Conservation (phyloP, 306 rosid genomes). For the Fagus crenata region DNA sequence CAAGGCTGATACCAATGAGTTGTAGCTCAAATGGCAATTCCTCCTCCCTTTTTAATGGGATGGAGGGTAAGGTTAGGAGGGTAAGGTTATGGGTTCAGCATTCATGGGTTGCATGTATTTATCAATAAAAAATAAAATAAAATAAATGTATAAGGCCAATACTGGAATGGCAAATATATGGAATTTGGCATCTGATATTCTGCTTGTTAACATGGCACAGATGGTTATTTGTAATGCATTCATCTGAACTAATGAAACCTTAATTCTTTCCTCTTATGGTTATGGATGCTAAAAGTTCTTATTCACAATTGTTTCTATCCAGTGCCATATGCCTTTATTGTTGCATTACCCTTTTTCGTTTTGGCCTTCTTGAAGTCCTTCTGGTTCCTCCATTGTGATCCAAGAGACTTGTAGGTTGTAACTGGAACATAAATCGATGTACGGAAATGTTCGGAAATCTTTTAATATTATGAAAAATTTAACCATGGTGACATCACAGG, state of each 20-base stretch:
- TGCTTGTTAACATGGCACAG: not conserved
- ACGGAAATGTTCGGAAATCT: not conserved
- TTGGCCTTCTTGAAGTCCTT: not conserved
- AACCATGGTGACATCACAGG: slow-evolving; percentile 5
- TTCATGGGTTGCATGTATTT: too few species aligned
- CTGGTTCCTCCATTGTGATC: not conserved
- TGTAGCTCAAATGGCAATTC: too few species aligned
- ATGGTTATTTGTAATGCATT: not conserved
- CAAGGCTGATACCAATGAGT: not conserved
- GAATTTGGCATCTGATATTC: not conserved
- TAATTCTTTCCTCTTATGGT: not conserved
- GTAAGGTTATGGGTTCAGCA: too few species aligned
- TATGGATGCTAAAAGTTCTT: not conserved
- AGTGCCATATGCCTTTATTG: not conserved
- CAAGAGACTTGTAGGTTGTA: not conserved
- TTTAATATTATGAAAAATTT: not conserved
- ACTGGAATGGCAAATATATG: not conserved
- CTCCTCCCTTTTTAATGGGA: too few species aligned
- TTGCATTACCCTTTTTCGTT: not conserved
- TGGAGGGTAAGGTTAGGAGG: too few species aligned
- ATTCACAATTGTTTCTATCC: not conserved
- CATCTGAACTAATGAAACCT: not conserved
- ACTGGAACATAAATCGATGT: not conserved
- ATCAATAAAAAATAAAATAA: too few species aligned
- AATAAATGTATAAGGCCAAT: not conserved